These are phyloP conservation scores for Solanum chilense DNA, from an alignment of 257 asterid species.

Conservation along the genomic window DNA sequence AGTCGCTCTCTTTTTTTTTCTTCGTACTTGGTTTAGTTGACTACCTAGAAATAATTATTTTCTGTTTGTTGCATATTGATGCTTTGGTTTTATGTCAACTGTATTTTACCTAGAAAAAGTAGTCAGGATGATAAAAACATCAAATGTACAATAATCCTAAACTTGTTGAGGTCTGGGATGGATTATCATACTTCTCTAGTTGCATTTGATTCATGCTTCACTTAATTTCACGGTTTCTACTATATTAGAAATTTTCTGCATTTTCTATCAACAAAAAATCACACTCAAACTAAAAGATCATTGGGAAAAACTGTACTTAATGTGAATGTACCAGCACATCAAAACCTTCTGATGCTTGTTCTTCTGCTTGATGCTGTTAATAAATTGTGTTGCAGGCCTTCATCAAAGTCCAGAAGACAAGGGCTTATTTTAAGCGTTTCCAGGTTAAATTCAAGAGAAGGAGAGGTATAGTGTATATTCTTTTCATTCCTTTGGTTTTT, in stretches of 20 bases:
- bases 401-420: slow-evolving; percentile 57
- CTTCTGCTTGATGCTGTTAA: not conserved
- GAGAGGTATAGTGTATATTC: slow-evolving; percentile 28
- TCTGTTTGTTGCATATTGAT: not conserved
- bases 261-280: not conserved
- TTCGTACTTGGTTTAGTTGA: not conserved
- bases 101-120: not conserved
- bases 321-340: not conserved
- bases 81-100: not conserved
- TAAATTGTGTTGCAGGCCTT: slow-evolving; percentile 29
- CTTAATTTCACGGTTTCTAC: too few relatives aligned
- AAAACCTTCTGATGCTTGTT: not conserved
- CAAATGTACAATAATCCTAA: not conserved
- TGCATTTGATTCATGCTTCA: not conserved
- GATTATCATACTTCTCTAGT: not conserved
- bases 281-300: not conserved
- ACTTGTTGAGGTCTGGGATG: not conserved
- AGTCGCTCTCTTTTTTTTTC: not conserved
- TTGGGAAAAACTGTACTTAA: not conserved
- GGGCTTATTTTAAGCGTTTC: slow-evolving; percentile 61
- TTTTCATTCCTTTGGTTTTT: not conserved
- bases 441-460: slow-evolving; percentile 80
- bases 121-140: not conserved
- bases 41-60: not conserved
- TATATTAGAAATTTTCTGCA: not conserved